phyloP scores from a whole-genome alignment of 2,329 filamentous ascomycete genomes.

The Phyllosticta ampelicida region DNA sequence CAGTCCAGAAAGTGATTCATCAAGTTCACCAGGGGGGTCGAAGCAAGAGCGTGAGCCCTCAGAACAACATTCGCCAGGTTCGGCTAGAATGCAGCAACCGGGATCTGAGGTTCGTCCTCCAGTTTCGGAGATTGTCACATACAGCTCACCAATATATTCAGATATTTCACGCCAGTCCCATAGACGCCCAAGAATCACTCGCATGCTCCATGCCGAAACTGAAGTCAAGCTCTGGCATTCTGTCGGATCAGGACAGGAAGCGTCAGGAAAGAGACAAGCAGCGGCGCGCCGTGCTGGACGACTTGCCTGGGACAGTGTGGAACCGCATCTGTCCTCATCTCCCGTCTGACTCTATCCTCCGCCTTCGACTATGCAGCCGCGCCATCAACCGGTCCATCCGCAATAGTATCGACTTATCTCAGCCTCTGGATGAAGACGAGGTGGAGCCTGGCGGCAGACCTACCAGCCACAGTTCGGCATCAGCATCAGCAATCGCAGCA shows the following conservation, averaged over 20 bases:
- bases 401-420: background rate
- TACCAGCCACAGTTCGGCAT: background rate
- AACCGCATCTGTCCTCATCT: background rate
- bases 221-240: background rate
- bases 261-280: background rate
- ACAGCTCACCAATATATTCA: background rate
- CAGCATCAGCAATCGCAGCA: background rate
- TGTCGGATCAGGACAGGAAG: background rate
- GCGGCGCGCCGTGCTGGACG: background rate
- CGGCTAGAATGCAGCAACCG: background rate
- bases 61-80: background rate
- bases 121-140: background rate
- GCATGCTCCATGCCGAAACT: background rate
- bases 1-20: background rate
- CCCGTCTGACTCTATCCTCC: background rate
- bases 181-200: background rate
- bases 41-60: background rate
- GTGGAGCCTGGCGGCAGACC: background rate
- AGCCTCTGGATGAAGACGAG: background rate
- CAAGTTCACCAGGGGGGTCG: background rate
- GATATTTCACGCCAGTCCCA: background rate
- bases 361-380: background rate
- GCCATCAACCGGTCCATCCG: background rate
- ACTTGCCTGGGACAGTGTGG: background rate
- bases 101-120: background rate